Conservation (phyloP, 2,329 filamentous ascomycete genomes). For the Huntiella moniliformis region DNA sequence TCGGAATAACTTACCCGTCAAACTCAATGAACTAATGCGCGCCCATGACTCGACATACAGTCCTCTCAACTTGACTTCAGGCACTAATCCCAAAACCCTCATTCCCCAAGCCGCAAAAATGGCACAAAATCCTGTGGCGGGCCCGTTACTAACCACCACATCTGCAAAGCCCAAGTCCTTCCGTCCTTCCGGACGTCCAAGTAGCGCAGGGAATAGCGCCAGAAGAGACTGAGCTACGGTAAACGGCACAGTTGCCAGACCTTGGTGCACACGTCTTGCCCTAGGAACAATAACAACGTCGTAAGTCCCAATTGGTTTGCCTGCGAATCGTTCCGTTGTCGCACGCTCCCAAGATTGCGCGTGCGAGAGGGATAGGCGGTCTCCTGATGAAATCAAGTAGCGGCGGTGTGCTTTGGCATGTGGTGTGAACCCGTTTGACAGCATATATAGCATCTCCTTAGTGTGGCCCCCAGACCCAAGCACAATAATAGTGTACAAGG, state of each 20-base stretch:
- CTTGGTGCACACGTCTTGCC: slow-evolving; percentile 67
- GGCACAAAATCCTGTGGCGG: slow-evolving; percentile 69
- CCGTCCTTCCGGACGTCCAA: slow-evolving; percentile 16
- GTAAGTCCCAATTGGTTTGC: slow-evolving; percentile 28
- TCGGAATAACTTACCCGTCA: slow-evolving; percentile 63
- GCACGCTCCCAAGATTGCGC: slow-evolving; percentile 33
- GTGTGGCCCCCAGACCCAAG: slow-evolving; percentile 91
- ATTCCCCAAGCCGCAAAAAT: slow-evolving; percentile 30
- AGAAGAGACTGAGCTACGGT: slow-evolving; percentile 47
- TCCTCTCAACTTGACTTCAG: slow-evolving; percentile 42
- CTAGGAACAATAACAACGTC: slow-evolving; percentile 52
- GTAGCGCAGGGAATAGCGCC: slow-evolving; percentile 40
- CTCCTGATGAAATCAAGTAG: slow-evolving; percentile 7
- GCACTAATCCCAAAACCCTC: slow-evolving; percentile 27
- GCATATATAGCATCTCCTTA: slow-evolving; percentile 78
- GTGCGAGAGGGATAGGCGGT: slow-evolving; percentile 43
- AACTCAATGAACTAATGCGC: slow-evolving; percentile 59
- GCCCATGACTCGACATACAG: slow-evolving; percentile 92
- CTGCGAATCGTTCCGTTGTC: neutral
- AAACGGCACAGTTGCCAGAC: slow-evolving; percentile 52
- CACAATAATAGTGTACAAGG: slow-evolving; percentile 24
- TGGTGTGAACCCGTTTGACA: slow-evolving; percentile 38
- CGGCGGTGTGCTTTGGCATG: slow-evolving; percentile 41
- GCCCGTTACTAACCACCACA: slow-evolving; percentile 75
- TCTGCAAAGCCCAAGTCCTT: slow-evolving; percentile 32